Conservation (phyloP, 495 filamentous ascomycete genomes). For the Darksidea phi region DNA sequence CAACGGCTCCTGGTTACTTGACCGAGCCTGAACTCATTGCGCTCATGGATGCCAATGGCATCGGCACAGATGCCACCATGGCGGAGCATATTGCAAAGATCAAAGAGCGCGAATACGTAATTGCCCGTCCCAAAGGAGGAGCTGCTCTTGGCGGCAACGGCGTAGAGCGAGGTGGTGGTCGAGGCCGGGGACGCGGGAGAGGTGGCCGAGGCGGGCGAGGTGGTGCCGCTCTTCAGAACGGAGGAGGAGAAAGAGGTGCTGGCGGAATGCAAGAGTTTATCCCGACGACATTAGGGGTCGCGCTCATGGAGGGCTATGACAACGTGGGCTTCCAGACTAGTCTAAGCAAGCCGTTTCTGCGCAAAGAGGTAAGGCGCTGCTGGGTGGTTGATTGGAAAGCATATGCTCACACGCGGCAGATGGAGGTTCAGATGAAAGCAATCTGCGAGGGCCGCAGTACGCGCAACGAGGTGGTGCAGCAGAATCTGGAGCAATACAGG, state of each 20-base stretch:
- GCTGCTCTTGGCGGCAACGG: conserved; percentile 42
- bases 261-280: conserved; percentile 78
- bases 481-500: conserved; percentile 80
- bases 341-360: conserved; percentile 91
- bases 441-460: conserved; percentile 86
- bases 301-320: conserved; percentile 90
- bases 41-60: conserved; percentile 97
- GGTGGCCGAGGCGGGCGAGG: conserved; percentile 46
- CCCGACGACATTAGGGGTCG: conserved; percentile 84
- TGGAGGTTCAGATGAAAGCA: conserved; percentile 91
- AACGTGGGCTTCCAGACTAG: conserved; percentile 85
- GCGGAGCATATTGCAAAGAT: conserved; percentile 97
- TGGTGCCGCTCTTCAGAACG: conserved; percentile 47
- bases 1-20: conserved; percentile 75
- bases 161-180: conserved; percentile 32
- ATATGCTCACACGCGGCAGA: conserved; percentile 46
- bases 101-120: conserved; percentile 81
- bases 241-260: conserved; percentile 43
- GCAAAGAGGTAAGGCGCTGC: conserved; percentile 65
- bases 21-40: conserved; percentile 97
- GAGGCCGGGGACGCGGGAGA: conserved; percentile 50
- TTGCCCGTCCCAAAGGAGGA: conserved; percentile 53
- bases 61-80: conserved; percentile 98
- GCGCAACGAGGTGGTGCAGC: conserved; percentile 68
- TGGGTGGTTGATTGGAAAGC: neutral